Evolutionary conservation across 805 yeast genomes (phyloP), one percentile per base, ranked within the genome.

Genomic region (Starmerella kuoi): DNA sequence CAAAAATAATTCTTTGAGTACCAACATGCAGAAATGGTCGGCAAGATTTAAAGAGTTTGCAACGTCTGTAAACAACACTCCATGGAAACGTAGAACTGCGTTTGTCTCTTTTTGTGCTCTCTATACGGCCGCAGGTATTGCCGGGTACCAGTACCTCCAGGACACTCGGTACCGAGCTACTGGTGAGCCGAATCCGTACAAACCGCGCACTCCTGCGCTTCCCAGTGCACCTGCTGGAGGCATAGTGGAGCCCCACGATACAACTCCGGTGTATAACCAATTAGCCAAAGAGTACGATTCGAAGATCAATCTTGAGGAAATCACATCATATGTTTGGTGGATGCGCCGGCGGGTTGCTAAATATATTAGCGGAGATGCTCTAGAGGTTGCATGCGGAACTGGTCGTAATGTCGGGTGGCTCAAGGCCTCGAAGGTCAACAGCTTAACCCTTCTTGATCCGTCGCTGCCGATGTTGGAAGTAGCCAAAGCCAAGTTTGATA

Each of bases 311-410:
- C 67, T 76, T 63, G 91, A 81, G 58, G 91, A 80, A 55, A 55
- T 74, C 37, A 69, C 58, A 34, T 55, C 65, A 24, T 53, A 56
- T 41, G 51, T 61, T 28, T 61, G 78, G 44, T 69, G 67, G 54
- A 69, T 81, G 61, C 70, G 95, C 54, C 76, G 76, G 53, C 79
- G 91, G 82, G 60, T 81, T 35, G 81, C 82, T 86, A 72, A 67
- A 28, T 81, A 80, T 47, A 72, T 79, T 38, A 64, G 67, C 44
- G 98, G 98, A 19, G 95, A 91, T 57, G 95, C 86, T 2, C 64
- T 91, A 43, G 98, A 91, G 61, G 91, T 88, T 9, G 79, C 96
- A 0, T 83, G 94, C 57, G 98, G 98, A 45, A 91, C 98, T 0
- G 97, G 98, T 5, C 72, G 97, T 61, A 91, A 91, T 58, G 72